Evolutionary conservation across 225 moss, liverwort and hornwort genomes (phyloP).

Genomic region (Sphagnum tenellum): DNA sequence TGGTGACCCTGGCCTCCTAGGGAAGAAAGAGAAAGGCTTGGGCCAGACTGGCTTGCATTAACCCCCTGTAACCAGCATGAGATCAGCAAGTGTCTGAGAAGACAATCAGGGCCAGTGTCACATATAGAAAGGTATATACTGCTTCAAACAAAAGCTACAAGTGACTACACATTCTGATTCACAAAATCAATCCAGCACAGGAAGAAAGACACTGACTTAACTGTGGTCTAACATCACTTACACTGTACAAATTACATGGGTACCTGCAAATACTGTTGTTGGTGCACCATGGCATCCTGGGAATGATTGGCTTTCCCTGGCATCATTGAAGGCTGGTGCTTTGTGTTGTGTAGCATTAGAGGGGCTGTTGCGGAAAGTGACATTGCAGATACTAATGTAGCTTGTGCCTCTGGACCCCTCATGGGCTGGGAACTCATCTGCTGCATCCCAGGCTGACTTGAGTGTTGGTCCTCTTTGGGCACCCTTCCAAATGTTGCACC

Average conservation of each 20-base stretch:
- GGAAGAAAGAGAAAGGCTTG: conserved; percentile 67
- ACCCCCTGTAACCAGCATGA: conserved; percentile 40
- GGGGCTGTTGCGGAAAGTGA: conserved; percentile 64
- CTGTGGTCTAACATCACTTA: too few species aligned
- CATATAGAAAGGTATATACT: too few species aligned
- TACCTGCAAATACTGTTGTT: conserved; percentile 80
- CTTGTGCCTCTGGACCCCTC: too few species aligned
- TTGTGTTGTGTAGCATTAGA: conserved; percentile 51
- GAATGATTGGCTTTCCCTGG: conserved; percentile 44
- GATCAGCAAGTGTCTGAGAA: too few species aligned
- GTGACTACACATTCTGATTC: too few species aligned
- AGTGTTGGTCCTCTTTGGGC: too few species aligned
- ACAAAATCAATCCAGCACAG: too few species aligned
- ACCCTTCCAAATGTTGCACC: too few species aligned
- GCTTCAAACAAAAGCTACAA: too few species aligned
- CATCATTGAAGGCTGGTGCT: conserved; percentile 61
- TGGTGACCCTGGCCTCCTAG: conserved; percentile 54
- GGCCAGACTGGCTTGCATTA: conserved; percentile 56
- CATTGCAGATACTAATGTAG: conserved; percentile 68
- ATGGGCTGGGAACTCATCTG: conserved; percentile 3
- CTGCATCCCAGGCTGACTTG: conserved; percentile 23
- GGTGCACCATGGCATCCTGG: conserved; percentile 61
- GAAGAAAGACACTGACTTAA: too few species aligned
- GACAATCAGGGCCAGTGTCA: too few species aligned
- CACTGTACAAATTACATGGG: too few species aligned